Percentiles rank a stretch among this genome's conserved stretches.
These are phyloP conservation scores for Oehlia diaphana DNA, from an alignment of 192 early-diverging fungal species.

Conservation along the genomic window DNA sequence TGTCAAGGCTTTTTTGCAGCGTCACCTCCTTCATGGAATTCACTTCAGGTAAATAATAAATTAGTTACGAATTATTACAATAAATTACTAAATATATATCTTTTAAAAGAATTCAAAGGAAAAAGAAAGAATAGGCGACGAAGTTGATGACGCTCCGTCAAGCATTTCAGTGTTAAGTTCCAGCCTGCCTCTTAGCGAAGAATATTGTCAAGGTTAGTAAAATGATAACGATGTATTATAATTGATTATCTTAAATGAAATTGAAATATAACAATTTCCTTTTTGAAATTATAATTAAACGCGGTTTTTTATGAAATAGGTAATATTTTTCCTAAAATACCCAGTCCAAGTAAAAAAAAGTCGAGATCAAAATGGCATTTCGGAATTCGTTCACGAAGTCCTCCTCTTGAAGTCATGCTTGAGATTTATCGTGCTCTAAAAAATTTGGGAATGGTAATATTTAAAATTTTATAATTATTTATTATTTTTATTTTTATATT, in stretches of 20 bases:
- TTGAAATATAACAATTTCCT: background rate
- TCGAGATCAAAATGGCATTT: slow-evolving; percentile 94
- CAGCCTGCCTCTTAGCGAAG: slow-evolving; percentile 52
- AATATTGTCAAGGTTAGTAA: slow-evolving; percentile 27
- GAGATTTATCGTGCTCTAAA: slow-evolving; percentile 94
- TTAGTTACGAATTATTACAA: background rate
- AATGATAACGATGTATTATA: background rate
- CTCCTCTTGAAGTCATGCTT: slow-evolving; percentile 93
- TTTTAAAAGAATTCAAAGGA: slow-evolving; percentile 5
- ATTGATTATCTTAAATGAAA: background rate
- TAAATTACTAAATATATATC: too few relatives aligned
- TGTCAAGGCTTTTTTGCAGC: slow-evolving; percentile 64
- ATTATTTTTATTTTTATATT: background rate
- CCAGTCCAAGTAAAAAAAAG: slow-evolving; percentile 34
- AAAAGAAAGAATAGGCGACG: background rate
- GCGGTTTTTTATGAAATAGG: background rate
- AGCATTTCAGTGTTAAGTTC: slow-evolving; percentile 59
- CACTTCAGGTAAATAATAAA: slow-evolving; percentile 40
- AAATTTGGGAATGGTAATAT: slow-evolving; percentile 78
- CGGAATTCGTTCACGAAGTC: slow-evolving; percentile 90
- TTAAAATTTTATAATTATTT: background rate
- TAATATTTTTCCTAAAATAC: background rate
- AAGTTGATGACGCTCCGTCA: slow-evolving; percentile 36
- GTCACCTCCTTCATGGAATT: slow-evolving; percentile 76
- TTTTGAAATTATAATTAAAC: background rate